Base-by-base conservation (phyloP, 2,329 filamentous ascomycete species). In the Colletotrichum musicola region DNA sequence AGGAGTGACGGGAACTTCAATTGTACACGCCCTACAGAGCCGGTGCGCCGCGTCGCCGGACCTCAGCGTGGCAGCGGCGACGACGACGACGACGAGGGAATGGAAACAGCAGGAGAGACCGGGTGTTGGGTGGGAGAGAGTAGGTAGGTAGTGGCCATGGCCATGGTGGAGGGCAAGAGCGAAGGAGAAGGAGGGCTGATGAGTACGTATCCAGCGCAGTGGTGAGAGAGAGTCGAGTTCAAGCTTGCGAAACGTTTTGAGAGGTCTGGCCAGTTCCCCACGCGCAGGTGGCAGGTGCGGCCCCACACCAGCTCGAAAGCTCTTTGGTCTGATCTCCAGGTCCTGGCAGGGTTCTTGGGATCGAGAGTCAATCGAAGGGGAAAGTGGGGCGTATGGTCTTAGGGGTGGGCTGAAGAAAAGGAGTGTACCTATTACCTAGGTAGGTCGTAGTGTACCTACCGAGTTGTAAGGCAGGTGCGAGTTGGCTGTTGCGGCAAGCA, bases 261-360 rank as follows among this genome's bases (percentile, higher is more conserved):
- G 44, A 47, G 49, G 64, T 62, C 71, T 62, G 56, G 70, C 71
- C 64, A 72, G 62, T 54, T 70, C 64, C 47, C 60, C 61, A 69
- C 58, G 46, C 60, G 51, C 63, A 64, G 47, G 59, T 70, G 68
- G 68, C 63, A 62, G 59, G 63, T 56, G 71, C 62, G 71, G 65
- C 53, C 66, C 62, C 73, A 76, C 64, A 44, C n/a, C 55, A 76
- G 75, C 79, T 79, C 67, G 62, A 58, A 64, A 72, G 62, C 76
- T 74, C 71, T 78, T 78, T 78, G 77, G 74, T 71, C 73, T 78
- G 78, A 80, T 80, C 73, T 70, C 71, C 73, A 77, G 62, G 71
- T 54, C 68, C 51, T 38, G 35, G 71, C 71, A 73, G 73, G 73
- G 72, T 50, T 66, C 62, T 66, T n/a, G 50, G 42, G 35, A 69